Conservation (phyloP, 2,329 filamentous ascomycete genomes). For the Hirsutella thompsonii region DNA sequence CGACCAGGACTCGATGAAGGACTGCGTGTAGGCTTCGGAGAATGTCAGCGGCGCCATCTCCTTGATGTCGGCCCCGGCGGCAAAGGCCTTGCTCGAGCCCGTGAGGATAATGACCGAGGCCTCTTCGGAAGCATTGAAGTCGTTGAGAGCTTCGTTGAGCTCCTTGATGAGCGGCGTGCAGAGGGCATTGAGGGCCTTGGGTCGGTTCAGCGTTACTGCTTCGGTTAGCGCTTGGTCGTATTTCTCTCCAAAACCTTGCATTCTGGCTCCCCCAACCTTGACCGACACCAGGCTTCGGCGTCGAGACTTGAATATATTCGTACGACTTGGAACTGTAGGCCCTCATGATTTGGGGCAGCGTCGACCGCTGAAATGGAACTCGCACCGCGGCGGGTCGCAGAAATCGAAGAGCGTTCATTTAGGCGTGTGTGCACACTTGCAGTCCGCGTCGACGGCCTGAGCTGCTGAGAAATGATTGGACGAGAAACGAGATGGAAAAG, state of each 20-base stretch:
- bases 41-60: conserved; percentile 95
- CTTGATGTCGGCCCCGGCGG: conserved; percentile 95
- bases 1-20: conserved; percentile 96
- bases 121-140: conserved; percentile 55
- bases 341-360: neutral
- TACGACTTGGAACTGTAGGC: conserved; percentile 1
- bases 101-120: conserved; percentile 75
- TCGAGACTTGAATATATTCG: conserved; percentile 1
- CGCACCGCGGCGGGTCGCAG: neutral
- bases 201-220: conserved; percentile 81
- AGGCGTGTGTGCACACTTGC: neutral
- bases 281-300: conserved; percentile 64
- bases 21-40: conserved; percentile 69
- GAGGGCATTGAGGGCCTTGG: conserved; percentile 90
- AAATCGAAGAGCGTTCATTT: neutral
- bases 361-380: neutral
- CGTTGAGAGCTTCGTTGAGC: conserved; percentile 64
- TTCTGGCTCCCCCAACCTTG: conserved; percentile 48
- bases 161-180: conserved; percentile 83
- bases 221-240: neutral
- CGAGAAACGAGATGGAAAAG: neutral
- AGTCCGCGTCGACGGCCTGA: neutral
- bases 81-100: conserved; percentile 81
- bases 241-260: neutral
- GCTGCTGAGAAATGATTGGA: neutral